phyloP scores from a whole-genome alignment of 257 asterid genomes.

The Solanum neorickii region DNA sequence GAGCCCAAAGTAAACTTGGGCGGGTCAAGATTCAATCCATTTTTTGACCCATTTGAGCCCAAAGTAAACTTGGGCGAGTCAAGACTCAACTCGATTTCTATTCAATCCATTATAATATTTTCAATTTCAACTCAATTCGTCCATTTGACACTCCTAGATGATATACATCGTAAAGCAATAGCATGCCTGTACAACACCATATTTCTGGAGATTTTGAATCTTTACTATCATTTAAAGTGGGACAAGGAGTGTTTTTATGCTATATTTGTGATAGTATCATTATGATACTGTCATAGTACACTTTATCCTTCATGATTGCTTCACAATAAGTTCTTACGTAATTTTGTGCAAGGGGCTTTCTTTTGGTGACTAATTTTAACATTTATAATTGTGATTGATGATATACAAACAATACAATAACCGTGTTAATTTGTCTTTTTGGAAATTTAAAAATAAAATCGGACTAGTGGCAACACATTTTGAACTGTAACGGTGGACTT shows the following conservation, averaged over 20 bases:
- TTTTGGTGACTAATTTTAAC: not conserved
- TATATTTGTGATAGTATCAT: not conserved
- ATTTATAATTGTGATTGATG: not conserved
- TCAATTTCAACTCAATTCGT: too few relatives aligned
- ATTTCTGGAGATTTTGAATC: not conserved
- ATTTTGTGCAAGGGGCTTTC: not conserved
- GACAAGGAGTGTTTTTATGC: not conserved
- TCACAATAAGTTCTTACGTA: not conserved
- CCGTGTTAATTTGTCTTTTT: not conserved
- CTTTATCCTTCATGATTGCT: not conserved
- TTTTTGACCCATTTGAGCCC: too few relatives aligned
- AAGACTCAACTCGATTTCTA: too few relatives aligned
- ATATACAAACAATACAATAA: not conserved
- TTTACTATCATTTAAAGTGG: not conserved
- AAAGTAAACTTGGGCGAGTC: too few relatives aligned
- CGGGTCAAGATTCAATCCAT: fast-evolving
- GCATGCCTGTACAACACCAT: not conserved
- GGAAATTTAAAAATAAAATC: not conserved
- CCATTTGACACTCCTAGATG: too few relatives aligned
- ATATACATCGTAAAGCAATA: not conserved
- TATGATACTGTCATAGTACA: not conserved
- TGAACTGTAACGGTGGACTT: not conserved
- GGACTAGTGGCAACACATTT: not conserved
- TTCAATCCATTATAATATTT: too few relatives aligned
- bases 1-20: too few relatives aligned